Evolutionary conservation across 2,329 filamentous ascomycete species (phyloP).

Genomic region (Trichoderma simmonsii): DNA sequence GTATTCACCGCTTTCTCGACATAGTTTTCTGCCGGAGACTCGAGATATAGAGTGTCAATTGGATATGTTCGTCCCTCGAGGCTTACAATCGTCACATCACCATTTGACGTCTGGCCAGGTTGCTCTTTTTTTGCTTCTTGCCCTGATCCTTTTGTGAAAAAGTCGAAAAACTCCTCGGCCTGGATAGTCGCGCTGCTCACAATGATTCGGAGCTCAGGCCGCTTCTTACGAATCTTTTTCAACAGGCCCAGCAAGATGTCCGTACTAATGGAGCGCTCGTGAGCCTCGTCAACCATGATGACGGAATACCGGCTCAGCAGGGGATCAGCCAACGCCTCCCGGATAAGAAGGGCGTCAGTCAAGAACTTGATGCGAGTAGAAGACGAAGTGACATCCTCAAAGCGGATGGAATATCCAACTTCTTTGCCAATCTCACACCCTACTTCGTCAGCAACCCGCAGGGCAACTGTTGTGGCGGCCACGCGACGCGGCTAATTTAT

Average conservation of each 20-base stretch:
- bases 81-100: conserved; percentile 61
- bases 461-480: conserved; percentile 84
- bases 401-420: conserved; percentile 86
- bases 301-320: conserved; percentile 87
- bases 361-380: conserved; percentile 90
- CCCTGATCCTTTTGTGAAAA: conserved; percentile 58
- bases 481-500: conserved; percentile 74
- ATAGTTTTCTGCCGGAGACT: conserved; percentile 78
- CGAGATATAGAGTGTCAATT: conserved; percentile 80
- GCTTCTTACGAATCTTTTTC: conserved; percentile 81
- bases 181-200: conserved; percentile 93
- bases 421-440: conserved; percentile 84
- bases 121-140: conserved; percentile 29
- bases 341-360: conserved; percentile 85
- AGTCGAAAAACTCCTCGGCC: conserved; percentile 78
- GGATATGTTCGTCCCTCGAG: conserved; percentile 86
- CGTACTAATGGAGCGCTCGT: conserved; percentile 88
- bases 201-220: conserved; percentile 80
- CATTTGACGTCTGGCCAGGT: conserved; percentile 30
- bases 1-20: conserved; percentile 78
- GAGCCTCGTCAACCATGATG: conserved; percentile 97
- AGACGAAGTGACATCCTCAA: conserved; percentile 87
- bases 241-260: conserved; percentile 86
- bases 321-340: conserved; percentile 91
- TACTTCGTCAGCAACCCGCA: conserved; percentile 85